phyloP scores from a whole-genome alignment of 2,329 filamentous ascomycete genomes.

The Scedosporium minutisporum region DNA sequence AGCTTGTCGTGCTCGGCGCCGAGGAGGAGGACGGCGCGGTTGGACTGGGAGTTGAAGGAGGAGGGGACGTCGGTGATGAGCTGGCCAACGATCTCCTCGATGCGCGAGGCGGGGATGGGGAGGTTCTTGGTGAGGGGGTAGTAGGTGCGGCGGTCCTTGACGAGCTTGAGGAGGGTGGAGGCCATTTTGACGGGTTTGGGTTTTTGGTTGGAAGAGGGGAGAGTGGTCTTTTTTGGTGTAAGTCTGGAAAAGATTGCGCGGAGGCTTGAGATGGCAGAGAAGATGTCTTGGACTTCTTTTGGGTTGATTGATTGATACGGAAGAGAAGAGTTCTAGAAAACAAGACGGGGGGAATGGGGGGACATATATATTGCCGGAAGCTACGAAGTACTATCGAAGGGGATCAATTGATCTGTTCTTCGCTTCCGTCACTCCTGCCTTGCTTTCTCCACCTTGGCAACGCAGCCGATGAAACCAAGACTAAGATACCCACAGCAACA shows the following conservation, averaged over 20 bases:
- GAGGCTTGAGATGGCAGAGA: background rate
- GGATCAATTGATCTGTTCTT: slow-evolving; percentile 7
- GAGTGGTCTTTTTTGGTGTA: slow-evolving; percentile 6
- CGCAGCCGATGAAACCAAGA: background rate
- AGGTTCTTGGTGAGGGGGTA: slow-evolving; percentile 60
- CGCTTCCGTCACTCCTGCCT: background rate
- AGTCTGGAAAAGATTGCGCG: background rate
- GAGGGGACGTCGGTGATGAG: slow-evolving; percentile 62
- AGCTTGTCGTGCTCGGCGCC: slow-evolving; percentile 78
- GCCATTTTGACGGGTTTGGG: slow-evolving; percentile 29
- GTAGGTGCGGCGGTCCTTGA: slow-evolving; percentile 59
- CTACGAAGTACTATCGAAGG: background rate
- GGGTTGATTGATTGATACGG: background rate
- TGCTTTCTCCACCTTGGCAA: background rate
- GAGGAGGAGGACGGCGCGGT: slow-evolving; percentile 68
- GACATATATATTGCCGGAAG: too few relatives aligned
- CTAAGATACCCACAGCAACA: background rate
- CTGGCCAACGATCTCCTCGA: slow-evolving; percentile 56
- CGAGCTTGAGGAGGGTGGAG: slow-evolving; percentile 48
- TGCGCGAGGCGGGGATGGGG: slow-evolving; percentile 38
- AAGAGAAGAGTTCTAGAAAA: background rate
- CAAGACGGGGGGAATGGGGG: background rate
- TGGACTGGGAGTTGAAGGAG: slow-evolving; percentile 83
- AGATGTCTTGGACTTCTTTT: background rate
- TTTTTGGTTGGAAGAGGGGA: slow-evolving; percentile 11